phyloP scores from a whole-genome alignment of 768 basidiomycete genomes.

The Cystobasidium tubakii region DNA sequence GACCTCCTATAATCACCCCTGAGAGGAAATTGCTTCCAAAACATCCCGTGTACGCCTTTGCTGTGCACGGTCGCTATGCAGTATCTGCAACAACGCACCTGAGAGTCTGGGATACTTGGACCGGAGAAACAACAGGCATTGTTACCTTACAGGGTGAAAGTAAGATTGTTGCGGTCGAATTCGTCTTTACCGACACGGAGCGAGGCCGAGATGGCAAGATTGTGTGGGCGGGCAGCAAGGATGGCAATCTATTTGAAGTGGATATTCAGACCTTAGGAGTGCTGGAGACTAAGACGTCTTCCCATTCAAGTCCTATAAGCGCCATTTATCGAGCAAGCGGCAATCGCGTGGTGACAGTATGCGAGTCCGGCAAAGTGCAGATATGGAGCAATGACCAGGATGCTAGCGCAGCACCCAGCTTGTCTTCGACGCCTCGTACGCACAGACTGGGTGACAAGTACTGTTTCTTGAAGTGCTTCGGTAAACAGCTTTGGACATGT shows the following conservation, averaged over 20 bases:
- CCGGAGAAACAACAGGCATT: constrained; percentile 43
- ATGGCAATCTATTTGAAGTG: constrained; percentile 77
- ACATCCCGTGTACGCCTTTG: constrained; percentile 48
- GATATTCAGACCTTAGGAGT: constrained; percentile 63
- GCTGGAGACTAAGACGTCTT: constrained; percentile 58
- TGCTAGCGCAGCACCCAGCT: constrained; percentile 22
- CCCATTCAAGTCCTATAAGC: constrained; percentile 63
- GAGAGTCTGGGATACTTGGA: constrained; percentile 49
- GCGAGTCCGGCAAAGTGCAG: constrained; percentile 76
- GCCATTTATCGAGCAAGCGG: constrained; percentile 67
- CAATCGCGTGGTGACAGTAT: constrained; percentile 66
- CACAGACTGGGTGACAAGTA: constrained; percentile 68
- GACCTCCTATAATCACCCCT: constrained; percentile 50
- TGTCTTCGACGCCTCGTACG: constrained; percentile 39
- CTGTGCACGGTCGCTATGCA: constrained; percentile 49
- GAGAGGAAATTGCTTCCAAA: constrained; percentile 43
- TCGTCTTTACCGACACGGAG: constrained; percentile 51
- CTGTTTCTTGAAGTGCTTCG: constrained; percentile 69
- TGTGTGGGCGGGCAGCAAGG: constrained; percentile 84
- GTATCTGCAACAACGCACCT: constrained; percentile 47
- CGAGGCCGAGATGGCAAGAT: constrained; percentile 55
- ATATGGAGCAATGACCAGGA: constrained; percentile 54
- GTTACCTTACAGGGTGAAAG: constrained; percentile 69
- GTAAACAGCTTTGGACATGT: constrained; percentile 77
- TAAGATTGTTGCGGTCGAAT: constrained; percentile 71